A percentile compares a stretch with the other conserved stretches of the same genome.
Evolutionary conservation across 2,329 filamentous ascomycete species (phyloP).

Genomic region (Colletotrichum paranaense): DNA sequence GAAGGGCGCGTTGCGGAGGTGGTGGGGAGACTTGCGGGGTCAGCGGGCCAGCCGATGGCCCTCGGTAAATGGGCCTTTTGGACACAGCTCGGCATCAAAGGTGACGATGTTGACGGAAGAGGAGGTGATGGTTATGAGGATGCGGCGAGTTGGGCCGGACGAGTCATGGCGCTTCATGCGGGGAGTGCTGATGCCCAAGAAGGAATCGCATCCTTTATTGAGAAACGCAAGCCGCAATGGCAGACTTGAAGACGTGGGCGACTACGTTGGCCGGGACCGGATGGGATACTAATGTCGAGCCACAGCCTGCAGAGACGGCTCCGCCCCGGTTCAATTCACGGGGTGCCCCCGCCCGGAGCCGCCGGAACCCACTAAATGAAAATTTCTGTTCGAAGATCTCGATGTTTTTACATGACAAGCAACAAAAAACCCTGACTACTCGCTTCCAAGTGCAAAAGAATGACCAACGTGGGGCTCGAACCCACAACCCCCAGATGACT

Average conservation of each 20-base stretch:
- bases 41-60: conserved; percentile 44
- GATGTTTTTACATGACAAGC: background rate
- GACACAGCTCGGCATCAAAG: conserved; percentile 42
- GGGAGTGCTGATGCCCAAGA: conserved; percentile 42
- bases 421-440: background rate
- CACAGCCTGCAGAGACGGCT: background rate
- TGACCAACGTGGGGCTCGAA: conserved; percentile 35
- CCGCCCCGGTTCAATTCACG: background rate
- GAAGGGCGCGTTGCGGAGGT: conserved; percentile 41
- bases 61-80: conserved; percentile 50
- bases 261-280: background rate
- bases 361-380: background rate
- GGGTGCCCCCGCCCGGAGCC: too few relatives aligned
- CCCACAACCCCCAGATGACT: conserved; percentile 32
- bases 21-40: conserved; percentile 37
- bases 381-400: background rate
- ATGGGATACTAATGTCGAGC: background rate
- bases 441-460: background rate
- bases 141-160: conserved; percentile 42
- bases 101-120: conserved; percentile 15
- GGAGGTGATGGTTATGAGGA: conserved; percentile 41
- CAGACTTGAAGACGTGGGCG: conserved; percentile 14
- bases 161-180: conserved; percentile 45
- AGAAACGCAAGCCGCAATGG: conserved; percentile 42
- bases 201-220: conserved; percentile 42